Base-by-base conservation (phyloP, 2,329 filamentous ascomycete species). In the Xylariomycetidae sp. region DNA sequence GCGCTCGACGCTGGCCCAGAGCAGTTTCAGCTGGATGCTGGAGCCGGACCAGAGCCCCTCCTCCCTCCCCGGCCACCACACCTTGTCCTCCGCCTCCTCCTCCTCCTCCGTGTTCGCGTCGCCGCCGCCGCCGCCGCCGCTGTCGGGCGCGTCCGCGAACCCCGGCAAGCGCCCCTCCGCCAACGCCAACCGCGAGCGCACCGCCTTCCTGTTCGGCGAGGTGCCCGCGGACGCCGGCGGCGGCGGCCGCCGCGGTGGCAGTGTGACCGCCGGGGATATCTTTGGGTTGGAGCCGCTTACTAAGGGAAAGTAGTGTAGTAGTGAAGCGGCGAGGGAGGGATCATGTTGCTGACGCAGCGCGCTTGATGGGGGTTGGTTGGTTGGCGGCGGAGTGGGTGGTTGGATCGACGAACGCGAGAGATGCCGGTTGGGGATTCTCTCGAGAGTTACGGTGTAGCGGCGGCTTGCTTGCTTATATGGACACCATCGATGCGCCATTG, bases 11-110 rank as follows among this genome's bases (percentile, higher is more conserved):
- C 67, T 87, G 20, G 80, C 81, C 1, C 81, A 85, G 44, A 86
- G 83, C 6, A 82, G 79, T 4, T 88, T 86, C 55, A 79, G 82
- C 1, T 87, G 81, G 80, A 88, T 88, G 82, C 66, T 88, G 2
- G 78, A 79, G 44, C 72, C 71, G 3, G 70, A 73, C 43, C 52
- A 64, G 34, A 55, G 62, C 29, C 9, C 46, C 39, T 25, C 48
- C 7, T 43, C 44, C 8, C 2, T 29, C 41, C 18, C 17, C 31
- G 31, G 4, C 29, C 37, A 43, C 49, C 31, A 37, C 32, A 25
- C 25, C 12, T 23, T 22, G 37, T 53, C 35, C 24, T 40, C 50
- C 32, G 45, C 36, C 37, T 10, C 19, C 44, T 3, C 39, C 50
- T 4, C 27, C 43, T n/a, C n/a, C 6, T 27, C 43, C n/a, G 25